A percentile compares a stretch with the other conserved stretches of the same genome.
Conservation (phyloP, 768 basidiomycete genomes). For the Russula abietina region DNA sequence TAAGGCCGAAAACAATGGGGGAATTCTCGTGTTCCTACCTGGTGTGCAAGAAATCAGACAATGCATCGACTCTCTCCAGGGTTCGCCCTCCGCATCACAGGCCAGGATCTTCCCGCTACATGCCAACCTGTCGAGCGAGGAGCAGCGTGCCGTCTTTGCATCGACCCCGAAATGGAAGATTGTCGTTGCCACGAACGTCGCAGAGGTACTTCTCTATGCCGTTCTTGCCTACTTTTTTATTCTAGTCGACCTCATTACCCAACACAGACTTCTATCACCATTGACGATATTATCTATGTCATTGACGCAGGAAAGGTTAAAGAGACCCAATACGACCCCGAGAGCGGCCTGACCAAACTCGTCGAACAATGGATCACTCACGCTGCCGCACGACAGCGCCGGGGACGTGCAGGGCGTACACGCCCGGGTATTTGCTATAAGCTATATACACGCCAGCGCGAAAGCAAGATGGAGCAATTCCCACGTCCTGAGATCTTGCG, state of each 20-base stretch:
- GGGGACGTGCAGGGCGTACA: constrained; percentile 88
- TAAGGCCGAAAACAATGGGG: constrained; percentile 46
- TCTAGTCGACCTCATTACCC: not conserved
- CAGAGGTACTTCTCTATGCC: constrained; percentile 50
- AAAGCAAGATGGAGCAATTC: constrained; percentile 61
- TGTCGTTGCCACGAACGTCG: constrained; percentile 86
- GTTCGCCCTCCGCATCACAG: constrained; percentile 32
- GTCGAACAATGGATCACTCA: constrained; percentile 72
- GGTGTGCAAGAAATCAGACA: constrained; percentile 84
- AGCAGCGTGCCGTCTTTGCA: constrained; percentile 75
- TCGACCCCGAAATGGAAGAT: constrained; percentile 67
- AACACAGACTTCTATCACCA: constrained; percentile 77
- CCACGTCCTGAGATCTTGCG: constrained; percentile 85
- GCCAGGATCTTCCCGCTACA: constrained; percentile 72
- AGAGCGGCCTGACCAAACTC: constrained; percentile 66
- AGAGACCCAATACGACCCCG: constrained; percentile 68
- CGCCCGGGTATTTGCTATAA: constrained; percentile 82
- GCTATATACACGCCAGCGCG: constrained; percentile 71
- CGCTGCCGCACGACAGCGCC: constrained; percentile 75
- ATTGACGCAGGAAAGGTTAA: constrained; percentile 83
- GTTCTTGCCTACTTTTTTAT: not conserved
- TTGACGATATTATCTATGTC: constrained; percentile 83
- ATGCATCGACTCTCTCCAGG: constrained; percentile 57
- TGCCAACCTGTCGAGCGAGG: constrained; percentile 79
- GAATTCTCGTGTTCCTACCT: constrained; percentile 83